phyloP scores from a whole-genome alignment of 208 protist genomes.

The Endotrypanum monterogeii region DNA sequence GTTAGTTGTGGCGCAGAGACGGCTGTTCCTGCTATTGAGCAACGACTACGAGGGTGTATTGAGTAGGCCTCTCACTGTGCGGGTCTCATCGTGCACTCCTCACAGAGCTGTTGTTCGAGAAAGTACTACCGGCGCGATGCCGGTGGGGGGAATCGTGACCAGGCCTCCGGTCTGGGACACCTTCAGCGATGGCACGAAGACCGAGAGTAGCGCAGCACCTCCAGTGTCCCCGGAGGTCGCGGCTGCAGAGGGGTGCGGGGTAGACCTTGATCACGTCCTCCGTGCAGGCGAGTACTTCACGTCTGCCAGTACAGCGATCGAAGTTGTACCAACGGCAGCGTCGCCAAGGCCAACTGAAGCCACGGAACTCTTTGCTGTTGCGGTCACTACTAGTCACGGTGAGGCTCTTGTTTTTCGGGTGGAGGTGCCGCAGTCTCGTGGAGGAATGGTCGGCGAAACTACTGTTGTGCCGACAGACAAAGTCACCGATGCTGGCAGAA shows the following conservation, averaged over 20 bases:
- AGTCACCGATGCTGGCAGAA: neutral
- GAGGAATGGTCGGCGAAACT: neutral
- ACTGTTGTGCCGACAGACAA: neutral
- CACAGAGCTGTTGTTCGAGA: neutral
- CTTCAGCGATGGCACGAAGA: neutral
- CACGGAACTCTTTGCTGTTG: slow-evolving; percentile 13
- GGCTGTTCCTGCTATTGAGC: slow-evolving; percentile 26
- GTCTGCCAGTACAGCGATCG: slow-evolving; percentile 16
- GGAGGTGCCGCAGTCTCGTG: slow-evolving; percentile 6
- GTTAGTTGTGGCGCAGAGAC: slow-evolving; percentile 23
- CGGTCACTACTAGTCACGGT: slow-evolving; percentile 17
- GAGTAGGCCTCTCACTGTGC: slow-evolving; percentile 9
- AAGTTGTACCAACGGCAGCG: neutral
- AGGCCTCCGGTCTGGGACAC: neutral
- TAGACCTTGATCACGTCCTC: slow-evolving; percentile 13
- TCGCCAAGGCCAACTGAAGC: neutral
- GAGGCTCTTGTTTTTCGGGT: slow-evolving; percentile 28
- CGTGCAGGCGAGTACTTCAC: slow-evolving; percentile 32
- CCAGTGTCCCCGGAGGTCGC: neutral
- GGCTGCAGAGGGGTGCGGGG: slow-evolving; percentile 8
- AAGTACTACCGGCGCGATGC: neutral
- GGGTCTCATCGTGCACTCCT: neutral
- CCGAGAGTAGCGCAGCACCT: neutral
- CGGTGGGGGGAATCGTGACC: neutral
- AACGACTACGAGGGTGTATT: slow-evolving; percentile 10